Evolutionary conservation across 176 grass and related monocot genomes (phyloP).

Genomic region (Pharus latifolius): DNA sequence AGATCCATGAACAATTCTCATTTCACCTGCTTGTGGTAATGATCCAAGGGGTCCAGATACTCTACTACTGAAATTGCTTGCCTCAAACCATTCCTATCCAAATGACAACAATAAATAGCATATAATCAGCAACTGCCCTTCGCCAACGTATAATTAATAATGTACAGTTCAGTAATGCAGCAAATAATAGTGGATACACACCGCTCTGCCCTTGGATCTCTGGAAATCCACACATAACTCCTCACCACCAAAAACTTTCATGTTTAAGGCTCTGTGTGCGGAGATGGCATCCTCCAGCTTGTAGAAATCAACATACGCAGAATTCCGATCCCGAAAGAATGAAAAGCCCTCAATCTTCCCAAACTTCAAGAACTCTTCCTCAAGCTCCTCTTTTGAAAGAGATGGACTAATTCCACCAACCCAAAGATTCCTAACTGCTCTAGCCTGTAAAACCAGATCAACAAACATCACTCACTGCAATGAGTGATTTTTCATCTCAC

Average conservation of each 20-base stretch:
- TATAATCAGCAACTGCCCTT: neutral
- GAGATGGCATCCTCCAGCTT: slow-evolving; percentile 86
- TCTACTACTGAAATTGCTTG: slow-evolving; percentile 17
- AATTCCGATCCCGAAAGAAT: slow-evolving; percentile 60
- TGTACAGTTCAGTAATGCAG: neutral
- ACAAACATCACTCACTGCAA: neutral
- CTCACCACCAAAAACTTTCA: slow-evolving; percentile 50
- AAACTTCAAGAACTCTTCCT: slow-evolving; percentile 67
- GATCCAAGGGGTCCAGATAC: slow-evolving; percentile 1
- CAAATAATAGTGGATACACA: slow-evolving; percentile 20
- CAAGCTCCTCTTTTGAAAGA: slow-evolving; percentile 59
- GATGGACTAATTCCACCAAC: slow-evolving; percentile 65
- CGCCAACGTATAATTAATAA: neutral
- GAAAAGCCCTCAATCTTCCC: slow-evolving; percentile 58
- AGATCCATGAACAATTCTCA: slow-evolving; percentile 38
- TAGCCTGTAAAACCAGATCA: slow-evolving; percentile 41
- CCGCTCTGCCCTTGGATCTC: slow-evolving; percentile 56
- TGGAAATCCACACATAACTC: slow-evolving; percentile 95
- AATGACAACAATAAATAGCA: slow-evolving; percentile 10
- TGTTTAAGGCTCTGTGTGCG: slow-evolving; percentile 76
- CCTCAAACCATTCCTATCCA: slow-evolving; percentile 46
- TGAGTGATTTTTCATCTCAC: neutral
- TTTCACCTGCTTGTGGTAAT: neutral
- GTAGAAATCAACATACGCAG: slow-evolving; percentile 62
- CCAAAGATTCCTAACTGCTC: slow-evolving; percentile 81